These are phyloP conservation scores for Aspergillus ellipticus DNA, from an alignment of 495 filamentous ascomycete species.

Conservation along the genomic window DNA sequence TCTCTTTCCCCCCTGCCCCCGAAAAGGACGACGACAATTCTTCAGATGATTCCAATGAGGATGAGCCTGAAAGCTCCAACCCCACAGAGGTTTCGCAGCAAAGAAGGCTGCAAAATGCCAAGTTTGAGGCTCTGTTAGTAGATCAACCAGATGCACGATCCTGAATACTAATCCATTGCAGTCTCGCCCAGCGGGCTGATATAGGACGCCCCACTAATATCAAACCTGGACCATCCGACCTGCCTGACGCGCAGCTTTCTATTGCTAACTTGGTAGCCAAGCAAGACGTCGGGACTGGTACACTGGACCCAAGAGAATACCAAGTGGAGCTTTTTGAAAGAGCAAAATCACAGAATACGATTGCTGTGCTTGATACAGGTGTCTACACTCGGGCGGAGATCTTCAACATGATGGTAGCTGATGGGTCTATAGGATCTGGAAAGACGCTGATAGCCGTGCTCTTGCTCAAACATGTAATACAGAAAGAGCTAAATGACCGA, in stretches of 20 bases:
- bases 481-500: constrained; percentile 73
- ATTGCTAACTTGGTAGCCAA: constrained; percentile 42
- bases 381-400: not conserved
- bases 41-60: constrained; percentile 32
- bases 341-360: constrained; percentile 82
- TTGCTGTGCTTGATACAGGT: constrained; percentile 96
- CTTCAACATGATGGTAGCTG: not conserved
- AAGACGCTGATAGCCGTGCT: constrained; percentile 95
- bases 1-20: not conserved
- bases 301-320: constrained; percentile 79
- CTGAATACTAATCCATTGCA: constrained; percentile 23
- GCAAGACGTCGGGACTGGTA: constrained; percentile 37
- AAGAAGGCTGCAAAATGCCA: constrained; percentile 46
- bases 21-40: constrained; percentile 10
- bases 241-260: constrained; percentile 29
- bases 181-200: constrained; percentile 39
- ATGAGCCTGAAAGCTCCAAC: constrained; percentile 21
- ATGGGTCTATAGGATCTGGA: constrained; percentile 64
- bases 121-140: constrained; percentile 51
- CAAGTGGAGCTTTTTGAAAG: constrained; percentile 89
- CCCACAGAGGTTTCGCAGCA: constrained; percentile 42
- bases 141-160: not conserved
- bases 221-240: constrained; percentile 15
- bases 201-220: constrained; percentile 27
- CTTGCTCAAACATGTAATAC: constrained; percentile 72